phyloP scores from a whole-genome alignment of 2,329 filamentous ascomycete species.

The Teratosphaeriaceae sp. region DNA sequence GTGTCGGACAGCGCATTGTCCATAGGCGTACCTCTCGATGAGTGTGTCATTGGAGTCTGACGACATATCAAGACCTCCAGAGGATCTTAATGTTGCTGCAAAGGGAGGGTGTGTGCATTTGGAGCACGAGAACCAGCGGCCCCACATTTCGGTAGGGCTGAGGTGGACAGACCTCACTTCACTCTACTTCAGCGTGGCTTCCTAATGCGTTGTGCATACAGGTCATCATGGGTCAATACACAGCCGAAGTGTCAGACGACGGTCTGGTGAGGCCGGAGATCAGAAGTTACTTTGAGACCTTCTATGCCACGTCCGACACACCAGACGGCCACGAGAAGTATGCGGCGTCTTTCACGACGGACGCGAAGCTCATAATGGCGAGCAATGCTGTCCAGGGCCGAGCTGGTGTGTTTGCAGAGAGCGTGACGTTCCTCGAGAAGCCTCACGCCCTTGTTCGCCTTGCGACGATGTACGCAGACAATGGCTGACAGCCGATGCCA shows the following conservation, averaged over 20 bases:
- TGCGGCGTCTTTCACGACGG: constrained; percentile 39
- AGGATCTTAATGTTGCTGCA: too few species aligned
- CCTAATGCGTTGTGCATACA: too few species aligned
- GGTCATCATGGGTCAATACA: constrained; percentile 28
- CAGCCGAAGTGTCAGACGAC: constrained; percentile 20
- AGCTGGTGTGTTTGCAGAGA: constrained; percentile 32
- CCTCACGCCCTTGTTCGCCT: constrained; percentile 24
- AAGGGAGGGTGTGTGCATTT: too few species aligned
- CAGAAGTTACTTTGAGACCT: constrained; percentile 40
- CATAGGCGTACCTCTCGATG: too few species aligned
- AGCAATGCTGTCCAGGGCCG: constrained; percentile 40
- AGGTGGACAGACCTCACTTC: too few species aligned
- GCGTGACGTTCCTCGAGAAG: constrained; percentile 24
- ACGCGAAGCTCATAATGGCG: constrained; percentile 49
- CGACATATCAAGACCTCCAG: too few species aligned
- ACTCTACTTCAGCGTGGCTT: not conserved
- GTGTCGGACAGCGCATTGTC: too few species aligned
- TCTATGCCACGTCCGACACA: constrained; percentile 42
- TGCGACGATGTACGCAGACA: not conserved
- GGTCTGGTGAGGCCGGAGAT: constrained; percentile 34
- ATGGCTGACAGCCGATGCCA: constrained; percentile 18
- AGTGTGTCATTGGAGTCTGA: too few species aligned
- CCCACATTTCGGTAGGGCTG: too few species aligned
- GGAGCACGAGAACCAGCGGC: not conserved
- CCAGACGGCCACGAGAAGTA: constrained; percentile 45